Percentiles rank a stretch among this genome's conserved stretches.
Conservation (phyloP, 2,329 filamentous ascomycete species). For the Ceratocystis cubensis region DNA sequence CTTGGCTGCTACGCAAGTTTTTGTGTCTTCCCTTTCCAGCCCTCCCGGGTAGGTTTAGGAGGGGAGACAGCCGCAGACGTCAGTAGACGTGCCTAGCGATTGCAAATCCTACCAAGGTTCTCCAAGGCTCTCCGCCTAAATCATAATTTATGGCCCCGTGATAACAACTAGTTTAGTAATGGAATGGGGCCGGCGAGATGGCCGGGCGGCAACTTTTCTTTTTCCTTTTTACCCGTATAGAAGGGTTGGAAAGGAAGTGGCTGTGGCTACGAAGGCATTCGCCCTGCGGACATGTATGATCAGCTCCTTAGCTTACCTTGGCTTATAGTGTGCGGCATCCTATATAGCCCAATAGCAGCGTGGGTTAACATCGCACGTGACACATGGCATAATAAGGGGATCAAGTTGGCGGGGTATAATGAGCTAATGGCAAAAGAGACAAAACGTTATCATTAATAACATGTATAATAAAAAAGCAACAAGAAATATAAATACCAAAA, state of each 20-base stretch:
- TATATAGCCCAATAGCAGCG: not conserved
- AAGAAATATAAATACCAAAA: conserved; percentile 5
- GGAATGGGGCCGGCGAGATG: too few species aligned
- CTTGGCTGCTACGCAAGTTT: too few species aligned
- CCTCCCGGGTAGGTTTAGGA: too few species aligned
- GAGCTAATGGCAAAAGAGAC: conserved; percentile 6
- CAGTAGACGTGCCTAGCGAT: too few species aligned
- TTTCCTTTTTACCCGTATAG: too few species aligned
- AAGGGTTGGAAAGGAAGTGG: not conserved
- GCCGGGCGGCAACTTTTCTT: too few species aligned
- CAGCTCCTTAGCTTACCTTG: not conserved
- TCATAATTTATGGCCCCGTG: too few species aligned
- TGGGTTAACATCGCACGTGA: not conserved
- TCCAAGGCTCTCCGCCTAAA: too few species aligned
- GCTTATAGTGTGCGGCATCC: not conserved
- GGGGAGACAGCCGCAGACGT: too few species aligned
- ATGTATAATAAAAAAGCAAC: conserved; percentile 6
- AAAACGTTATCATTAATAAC: conserved; percentile 8
- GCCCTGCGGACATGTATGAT: not conserved
- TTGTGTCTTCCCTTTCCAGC: too few species aligned
- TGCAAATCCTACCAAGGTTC: too few species aligned
- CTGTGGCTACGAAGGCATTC: not conserved
- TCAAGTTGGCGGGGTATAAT: not conserved
- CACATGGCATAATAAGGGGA: not conserved
- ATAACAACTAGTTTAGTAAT: too few species aligned